These are phyloP conservation scores for Solanum hybrid DNA, from an alignment of 305 asterid genomes.

Conservation along the genomic window DNA sequence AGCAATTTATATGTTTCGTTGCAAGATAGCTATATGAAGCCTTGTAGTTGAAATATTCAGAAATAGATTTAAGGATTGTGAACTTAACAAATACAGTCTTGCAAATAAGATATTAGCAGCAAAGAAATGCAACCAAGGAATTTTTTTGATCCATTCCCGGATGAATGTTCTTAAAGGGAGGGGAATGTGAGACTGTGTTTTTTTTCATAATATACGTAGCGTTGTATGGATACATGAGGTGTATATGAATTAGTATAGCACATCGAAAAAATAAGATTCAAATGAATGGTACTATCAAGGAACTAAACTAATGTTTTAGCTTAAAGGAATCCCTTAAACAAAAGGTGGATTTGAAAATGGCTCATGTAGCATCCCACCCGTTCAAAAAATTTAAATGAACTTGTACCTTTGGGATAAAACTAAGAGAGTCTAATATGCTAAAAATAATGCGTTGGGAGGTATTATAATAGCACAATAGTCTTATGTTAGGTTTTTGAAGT, in stretches of 20 bases:
- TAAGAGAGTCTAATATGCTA: background rate
- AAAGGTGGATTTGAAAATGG: background rate
- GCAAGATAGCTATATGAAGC: background rate
- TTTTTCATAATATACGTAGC: background rate
- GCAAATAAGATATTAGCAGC: too few relatives aligned
- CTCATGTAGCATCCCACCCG: background rate
- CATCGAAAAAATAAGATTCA: background rate
- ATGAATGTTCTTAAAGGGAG: too few relatives aligned
- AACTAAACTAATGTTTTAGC: background rate
- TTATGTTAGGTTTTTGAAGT: background rate
- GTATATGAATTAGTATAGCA: background rate
- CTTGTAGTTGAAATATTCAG: background rate
- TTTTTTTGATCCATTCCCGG: too few relatives aligned
- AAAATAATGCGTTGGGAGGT: background rate
- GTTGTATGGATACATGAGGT: background rate
- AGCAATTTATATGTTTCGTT: background rate
- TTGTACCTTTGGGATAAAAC: too few relatives aligned
- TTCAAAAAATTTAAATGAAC: background rate
- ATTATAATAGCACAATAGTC: background rate
- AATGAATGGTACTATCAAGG: background rate
- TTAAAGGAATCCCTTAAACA: background rate
- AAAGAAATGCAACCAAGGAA: too few relatives aligned
- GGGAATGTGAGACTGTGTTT: background rate
- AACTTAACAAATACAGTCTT: too few relatives aligned
- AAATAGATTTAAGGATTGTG: too few relatives aligned